These are phyloP conservation scores for Eucalyptus rudis DNA, from an alignment of 345 rosid species.

Conservation along the genomic window DNA sequence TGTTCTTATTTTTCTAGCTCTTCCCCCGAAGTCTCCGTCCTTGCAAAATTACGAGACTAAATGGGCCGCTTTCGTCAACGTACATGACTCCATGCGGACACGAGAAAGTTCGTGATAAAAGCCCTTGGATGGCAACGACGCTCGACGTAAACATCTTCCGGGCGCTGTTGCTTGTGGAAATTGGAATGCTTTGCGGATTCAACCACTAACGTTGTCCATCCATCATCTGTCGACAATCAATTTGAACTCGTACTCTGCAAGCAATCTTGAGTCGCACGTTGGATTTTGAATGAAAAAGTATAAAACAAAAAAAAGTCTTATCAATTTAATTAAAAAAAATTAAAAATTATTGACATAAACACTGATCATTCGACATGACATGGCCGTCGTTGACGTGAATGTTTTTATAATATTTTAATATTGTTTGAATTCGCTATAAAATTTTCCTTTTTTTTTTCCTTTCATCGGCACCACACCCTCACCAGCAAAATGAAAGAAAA, in stretches of 20 bases:
- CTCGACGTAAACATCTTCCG: background rate
- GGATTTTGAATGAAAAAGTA: background rate
- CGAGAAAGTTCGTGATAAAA: background rate
- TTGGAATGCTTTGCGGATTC: background rate
- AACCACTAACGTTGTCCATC: background rate
- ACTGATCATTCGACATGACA: accelerated
- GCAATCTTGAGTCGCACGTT: background rate
- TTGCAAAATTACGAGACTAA: background rate
- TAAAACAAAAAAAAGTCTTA: no score
- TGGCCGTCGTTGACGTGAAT: accelerated
- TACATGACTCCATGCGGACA: background rate
- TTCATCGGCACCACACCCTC: no score
- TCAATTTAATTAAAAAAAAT: no score
- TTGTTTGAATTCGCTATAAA: no score
- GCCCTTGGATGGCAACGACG: background rate
- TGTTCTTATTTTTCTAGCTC: background rate
- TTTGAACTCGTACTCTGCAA: background rate
- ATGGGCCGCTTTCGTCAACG: background rate
- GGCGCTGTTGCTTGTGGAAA: background rate
- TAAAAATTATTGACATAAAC: accelerated
- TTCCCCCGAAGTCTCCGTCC: background rate
- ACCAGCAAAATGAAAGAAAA: accelerated
- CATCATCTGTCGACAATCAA: background rate
- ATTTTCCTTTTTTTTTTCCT: no score
- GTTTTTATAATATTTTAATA: no score